Evolutionary conservation across 345 rosid genomes (phyloP).

Genomic region (Ceriops zippeliana): DNA sequence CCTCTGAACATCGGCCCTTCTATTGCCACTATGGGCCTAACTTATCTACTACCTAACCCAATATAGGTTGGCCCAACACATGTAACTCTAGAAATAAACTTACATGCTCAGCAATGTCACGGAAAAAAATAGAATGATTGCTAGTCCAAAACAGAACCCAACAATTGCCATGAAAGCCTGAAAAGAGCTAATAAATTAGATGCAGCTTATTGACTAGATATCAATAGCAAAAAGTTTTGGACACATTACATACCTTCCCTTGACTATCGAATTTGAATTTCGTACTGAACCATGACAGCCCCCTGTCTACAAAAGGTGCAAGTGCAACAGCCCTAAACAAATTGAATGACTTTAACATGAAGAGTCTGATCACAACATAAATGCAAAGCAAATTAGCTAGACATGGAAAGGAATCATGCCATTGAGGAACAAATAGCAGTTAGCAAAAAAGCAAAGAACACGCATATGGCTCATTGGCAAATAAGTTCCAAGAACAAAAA

Average conservation of each 20-base stretch:
- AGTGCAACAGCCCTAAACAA: constrained; percentile 81
- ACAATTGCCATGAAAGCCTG: constrained; percentile 71
- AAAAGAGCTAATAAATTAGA: constrained; percentile 10
- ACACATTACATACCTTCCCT: constrained; percentile 53
- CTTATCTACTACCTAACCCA: no score
- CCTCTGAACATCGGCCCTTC: no score
- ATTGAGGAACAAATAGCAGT: no score
- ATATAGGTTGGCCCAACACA: no score
- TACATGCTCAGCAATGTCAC: constrained; percentile 72
- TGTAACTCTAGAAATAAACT: background rate
- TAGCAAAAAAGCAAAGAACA: no score
- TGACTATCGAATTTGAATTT: constrained; percentile 65
- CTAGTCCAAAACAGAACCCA: constrained; percentile 76
- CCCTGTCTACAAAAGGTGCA: constrained; percentile 80
- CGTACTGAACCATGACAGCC: constrained; percentile 73
- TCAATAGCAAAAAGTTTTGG: background rate
- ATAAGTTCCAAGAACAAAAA: no score
- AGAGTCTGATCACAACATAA: no score
- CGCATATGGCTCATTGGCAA: no score
- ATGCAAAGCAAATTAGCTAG: no score
- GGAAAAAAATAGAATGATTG: constrained; percentile 49
- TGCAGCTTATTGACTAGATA: background rate
- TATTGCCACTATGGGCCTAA: no score
- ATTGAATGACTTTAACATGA: background rate
- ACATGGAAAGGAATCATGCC: no score